Evolutionary conservation across 2,329 filamentous ascomycete species (phyloP), one percentile per base, ranked within the genome.

Genomic region (Exophiala dermatitidis): DNA sequence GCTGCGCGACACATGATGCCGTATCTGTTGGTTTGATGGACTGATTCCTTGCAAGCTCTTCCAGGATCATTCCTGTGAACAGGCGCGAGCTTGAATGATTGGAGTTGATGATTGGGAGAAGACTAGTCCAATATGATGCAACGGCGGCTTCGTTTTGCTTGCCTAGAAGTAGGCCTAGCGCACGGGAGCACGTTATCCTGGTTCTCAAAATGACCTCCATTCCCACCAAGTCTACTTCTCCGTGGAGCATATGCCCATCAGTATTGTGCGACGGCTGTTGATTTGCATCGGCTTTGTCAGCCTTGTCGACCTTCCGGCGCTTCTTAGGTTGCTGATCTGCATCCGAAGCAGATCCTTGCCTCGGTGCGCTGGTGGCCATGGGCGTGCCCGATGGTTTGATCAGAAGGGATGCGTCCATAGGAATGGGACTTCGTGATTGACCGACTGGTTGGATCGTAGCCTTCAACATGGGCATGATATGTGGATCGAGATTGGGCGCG

Each of bases 181-280:
- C 93, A 65, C 81, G 83, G 19, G 91, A 88, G 8, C 90, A 88
- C 54, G 83, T 86, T n/a, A 94, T 85, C 61, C 91, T 87, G 5
- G 90, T 95, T 57, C 91, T 83, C 46, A 97, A 82, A 69, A 98
- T 81, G 4, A 84, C 84, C 56, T 98, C 93, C 64, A 86, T 81
- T 32, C 93, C 90, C 29, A 98, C 90, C 40, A 98, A 77, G 66
- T 98, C 94, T 44, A 97, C 85, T 64, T 98, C 94, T 48, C 94
- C 93, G 67, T 91, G 88, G 75, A 98, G 90, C 85, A 98, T 96
- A 62, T 95, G 90, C 6, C 90, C 93, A 68, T 98, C 93, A 12
- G 98, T 89, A 68, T 98, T 95, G 69, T 98, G 93, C 1, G 86
- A 81, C n/a, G 86, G 79, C 3, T 79, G 72, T 1, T 80, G 72